Conservation (phyloP, 805 yeast species). For the Jamesozyma spencerorum region DNA sequence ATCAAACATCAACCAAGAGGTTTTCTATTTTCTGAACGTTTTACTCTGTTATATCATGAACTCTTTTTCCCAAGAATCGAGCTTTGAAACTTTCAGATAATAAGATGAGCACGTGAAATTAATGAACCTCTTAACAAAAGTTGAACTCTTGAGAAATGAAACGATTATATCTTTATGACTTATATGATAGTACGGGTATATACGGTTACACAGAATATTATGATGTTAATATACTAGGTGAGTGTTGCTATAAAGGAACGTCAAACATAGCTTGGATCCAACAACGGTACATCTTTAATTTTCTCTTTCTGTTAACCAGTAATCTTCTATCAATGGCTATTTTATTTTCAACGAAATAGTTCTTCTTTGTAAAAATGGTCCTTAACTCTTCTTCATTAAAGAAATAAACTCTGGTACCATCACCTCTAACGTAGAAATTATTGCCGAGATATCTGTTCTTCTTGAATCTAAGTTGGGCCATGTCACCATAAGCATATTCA, state of each 20-base stretch:
- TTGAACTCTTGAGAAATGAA: too few relatives aligned
- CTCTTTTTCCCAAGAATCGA: too few relatives aligned
- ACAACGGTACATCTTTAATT: slow-evolving; percentile 88
- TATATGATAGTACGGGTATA: not conserved
- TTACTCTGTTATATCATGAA: too few relatives aligned
- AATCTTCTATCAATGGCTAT: slow-evolving; percentile 87
- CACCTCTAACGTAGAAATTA: slow-evolving; percentile 93
- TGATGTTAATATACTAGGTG: not conserved
- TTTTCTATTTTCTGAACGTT: too few relatives aligned
- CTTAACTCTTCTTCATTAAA: slow-evolving; percentile 89
- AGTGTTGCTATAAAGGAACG: slow-evolving; percentile 22
- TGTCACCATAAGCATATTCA: slow-evolving; percentile 92
- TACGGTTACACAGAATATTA: not conserved
- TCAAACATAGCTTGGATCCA: slow-evolving; percentile 93
- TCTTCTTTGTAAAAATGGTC: slow-evolving; percentile 50
- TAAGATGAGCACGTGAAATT: not conserved
- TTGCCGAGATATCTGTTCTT: slow-evolving; percentile 80
- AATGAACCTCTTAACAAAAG: not conserved
- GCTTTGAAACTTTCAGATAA: too few relatives aligned
- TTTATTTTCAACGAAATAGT: slow-evolving; percentile 53
- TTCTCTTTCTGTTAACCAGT: slow-evolving; percentile 84
- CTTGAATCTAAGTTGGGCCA: slow-evolving; percentile 91
- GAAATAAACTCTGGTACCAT: slow-evolving; percentile 94
- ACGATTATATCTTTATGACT: not conserved
- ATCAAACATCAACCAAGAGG: too few relatives aligned